Evolutionary conservation across 2,329 filamentous ascomycete genomes (phyloP).

Genomic region (Neofusicoccum ribis): DNA sequence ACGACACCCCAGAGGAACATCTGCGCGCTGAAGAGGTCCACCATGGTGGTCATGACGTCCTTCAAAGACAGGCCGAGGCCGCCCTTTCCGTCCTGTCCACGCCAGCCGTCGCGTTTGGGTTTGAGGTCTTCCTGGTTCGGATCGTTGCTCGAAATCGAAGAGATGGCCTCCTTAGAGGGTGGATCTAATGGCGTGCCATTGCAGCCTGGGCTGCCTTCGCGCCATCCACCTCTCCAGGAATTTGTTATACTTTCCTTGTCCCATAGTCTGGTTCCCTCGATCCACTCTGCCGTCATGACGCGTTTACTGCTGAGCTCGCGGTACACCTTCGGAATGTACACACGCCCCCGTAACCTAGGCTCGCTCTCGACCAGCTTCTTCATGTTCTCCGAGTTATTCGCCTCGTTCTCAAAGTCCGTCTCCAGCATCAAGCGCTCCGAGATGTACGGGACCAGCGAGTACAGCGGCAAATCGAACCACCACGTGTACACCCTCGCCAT

Average conservation of each 20-base stretch:
- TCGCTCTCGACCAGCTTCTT: conserved; percentile 72
- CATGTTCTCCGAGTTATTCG: conserved; percentile 85
- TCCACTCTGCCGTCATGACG: conserved; percentile 95
- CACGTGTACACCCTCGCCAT: conserved; percentile 80
- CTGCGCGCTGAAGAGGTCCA: conserved; percentile 94
- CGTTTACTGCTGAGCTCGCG: conserved; percentile 77
- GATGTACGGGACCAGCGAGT: conserved; percentile 88
- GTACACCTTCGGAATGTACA: conserved; percentile 87
- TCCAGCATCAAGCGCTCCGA: conserved; percentile 88
- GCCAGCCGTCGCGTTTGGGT: conserved; percentile 78
- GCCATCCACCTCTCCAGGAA: conserved; percentile 76
- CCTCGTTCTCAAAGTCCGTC: conserved; percentile 93
- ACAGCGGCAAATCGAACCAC: conserved; percentile 91
- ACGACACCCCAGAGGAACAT: conserved; percentile 97
- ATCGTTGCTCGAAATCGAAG: conserved; percentile 44
- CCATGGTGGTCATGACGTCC: conserved; percentile 94
- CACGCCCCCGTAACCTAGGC: conserved; percentile 71
- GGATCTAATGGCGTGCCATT: conserved; percentile 56
- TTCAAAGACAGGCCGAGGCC: conserved; percentile 81
- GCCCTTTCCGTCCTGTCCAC: conserved; percentile 68
- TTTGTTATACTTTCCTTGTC: conserved; percentile 80
- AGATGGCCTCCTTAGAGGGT: conserved; percentile 18
- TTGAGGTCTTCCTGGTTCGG: conserved; percentile 66
- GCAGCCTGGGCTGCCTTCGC: conserved; percentile 75
- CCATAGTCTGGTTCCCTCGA: conserved; percentile 90